Evolutionary conservation across 2,329 filamentous ascomycete genomes (phyloP).

Genomic region (Nothophaeocryptopus gaeumannii): DNA sequence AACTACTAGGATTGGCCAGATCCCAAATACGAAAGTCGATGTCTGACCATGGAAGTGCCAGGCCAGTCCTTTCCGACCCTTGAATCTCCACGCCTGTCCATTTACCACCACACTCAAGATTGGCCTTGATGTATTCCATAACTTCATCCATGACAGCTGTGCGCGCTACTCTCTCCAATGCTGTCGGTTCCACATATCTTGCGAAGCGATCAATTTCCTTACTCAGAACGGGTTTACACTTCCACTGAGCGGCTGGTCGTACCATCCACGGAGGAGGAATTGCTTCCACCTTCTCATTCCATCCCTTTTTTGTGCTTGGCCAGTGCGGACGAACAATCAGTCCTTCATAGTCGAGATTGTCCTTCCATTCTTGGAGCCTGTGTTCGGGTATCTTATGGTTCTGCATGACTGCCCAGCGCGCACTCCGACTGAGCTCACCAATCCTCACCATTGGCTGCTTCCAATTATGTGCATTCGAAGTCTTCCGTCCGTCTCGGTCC

Average conservation of each 20-base stretch:
- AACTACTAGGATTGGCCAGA: constrained; percentile 19
- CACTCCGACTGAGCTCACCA: no score
- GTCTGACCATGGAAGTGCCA: constrained; percentile 54
- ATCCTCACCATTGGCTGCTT: no score
- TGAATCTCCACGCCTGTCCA: constrained; percentile 40
- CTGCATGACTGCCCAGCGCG: no score
- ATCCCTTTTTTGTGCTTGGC: background rate
- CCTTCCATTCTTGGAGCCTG: background rate
- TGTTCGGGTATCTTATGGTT: no score
- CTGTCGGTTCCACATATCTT: constrained; percentile 44
- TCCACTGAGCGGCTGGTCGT: no score
- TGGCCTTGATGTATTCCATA: constrained; percentile 27
- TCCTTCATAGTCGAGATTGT: background rate
- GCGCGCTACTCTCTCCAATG: constrained; percentile 42
- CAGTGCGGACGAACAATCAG: background rate
- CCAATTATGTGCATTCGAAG: no score
- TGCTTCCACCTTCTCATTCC: background rate
- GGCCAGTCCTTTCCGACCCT: constrained; percentile 54
- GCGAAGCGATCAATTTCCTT: constrained; percentile 48
- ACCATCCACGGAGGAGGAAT: background rate
- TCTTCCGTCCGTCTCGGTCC: background rate
- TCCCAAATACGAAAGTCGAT: constrained; percentile 50
- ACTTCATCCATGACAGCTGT: constrained; percentile 35
- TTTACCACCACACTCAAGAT: constrained; percentile 29
- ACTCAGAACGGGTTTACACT: constrained; percentile 22